phyloP scores from a whole-genome alignment of 2,329 filamentous ascomycete genomes.

The Xylaria multiplex region DNA sequence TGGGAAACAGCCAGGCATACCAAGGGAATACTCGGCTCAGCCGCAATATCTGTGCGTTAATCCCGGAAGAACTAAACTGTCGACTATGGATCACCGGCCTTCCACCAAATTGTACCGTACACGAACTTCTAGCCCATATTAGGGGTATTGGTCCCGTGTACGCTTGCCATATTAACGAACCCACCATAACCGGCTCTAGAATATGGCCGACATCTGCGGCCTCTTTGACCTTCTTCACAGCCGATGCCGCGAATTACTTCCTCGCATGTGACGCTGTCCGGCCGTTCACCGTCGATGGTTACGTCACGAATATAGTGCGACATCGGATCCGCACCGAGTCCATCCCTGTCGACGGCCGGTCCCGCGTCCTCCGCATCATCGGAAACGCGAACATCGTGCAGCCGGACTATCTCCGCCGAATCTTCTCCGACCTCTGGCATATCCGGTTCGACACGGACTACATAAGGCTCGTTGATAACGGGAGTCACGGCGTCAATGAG shows the following conservation, averaged over 20 bases:
- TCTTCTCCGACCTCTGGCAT: slow-evolving; percentile 5
- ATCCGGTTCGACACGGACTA: slow-evolving; percentile 22
- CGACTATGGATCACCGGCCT: slow-evolving; percentile 33
- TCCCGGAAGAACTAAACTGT: slow-evolving; percentile 15
- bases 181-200: neutral
- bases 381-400: slow-evolving; percentile 17
- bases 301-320: slow-evolving; percentile 1
- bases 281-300: slow-evolving; percentile 6
- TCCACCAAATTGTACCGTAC: slow-evolving; percentile 10
- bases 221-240: slow-evolving; percentile 31
- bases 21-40: neutral
- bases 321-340: slow-evolving; percentile 22
- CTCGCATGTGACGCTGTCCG: neutral
- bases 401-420: neutral
- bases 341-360: slow-evolving; percentile 12
- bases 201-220: slow-evolving; percentile 20
- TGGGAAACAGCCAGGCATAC: neutral
- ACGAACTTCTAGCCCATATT: slow-evolving; percentile 11
- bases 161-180: slow-evolving; percentile 13
- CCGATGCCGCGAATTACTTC: slow-evolving; percentile 23
- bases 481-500: neutral
- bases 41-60: slow-evolving; percentile 1
- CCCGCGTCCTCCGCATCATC: slow-evolving; percentile 27
- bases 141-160: slow-evolving; percentile 22
- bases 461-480: neutral